phyloP scores from a whole-genome alignment of 768 basidiomycete genomes.

The Mycena floridula region DNA sequence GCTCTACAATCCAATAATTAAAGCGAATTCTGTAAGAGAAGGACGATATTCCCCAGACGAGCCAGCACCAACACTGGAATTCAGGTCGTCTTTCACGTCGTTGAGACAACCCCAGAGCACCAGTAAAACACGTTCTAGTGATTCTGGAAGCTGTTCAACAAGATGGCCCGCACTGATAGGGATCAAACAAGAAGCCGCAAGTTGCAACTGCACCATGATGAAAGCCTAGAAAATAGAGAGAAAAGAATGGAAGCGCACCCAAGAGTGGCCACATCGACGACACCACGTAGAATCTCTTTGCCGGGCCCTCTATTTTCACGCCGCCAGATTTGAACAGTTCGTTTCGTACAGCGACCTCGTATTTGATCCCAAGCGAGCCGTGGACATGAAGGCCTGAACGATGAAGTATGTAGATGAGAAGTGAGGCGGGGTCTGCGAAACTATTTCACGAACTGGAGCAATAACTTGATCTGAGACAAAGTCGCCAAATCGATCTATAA shows the following conservation, averaged over 20 bases:
- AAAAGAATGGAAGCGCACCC: too few relatives aligned
- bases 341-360: conserved; percentile 90
- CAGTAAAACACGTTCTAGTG: conserved; percentile 66
- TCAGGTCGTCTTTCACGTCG: conserved; percentile 94
- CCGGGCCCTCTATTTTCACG: conserved; percentile 30
- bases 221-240: too few relatives aligned
- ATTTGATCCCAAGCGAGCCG: conserved; percentile 95
- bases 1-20: too few relatives aligned
- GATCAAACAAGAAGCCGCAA: conserved; percentile 86
- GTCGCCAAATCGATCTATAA: conserved; percentile 96
- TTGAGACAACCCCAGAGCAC: conserved; percentile 89
- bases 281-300: conserved; percentile 60
- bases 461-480: conserved; percentile 96
- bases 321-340: conserved; percentile 55
- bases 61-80: conserved; percentile 93
- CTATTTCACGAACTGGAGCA: conserved; percentile 94
- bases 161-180: conserved; percentile 85
- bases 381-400: conserved; percentile 77
- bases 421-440: conserved; percentile 85
- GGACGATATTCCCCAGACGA: too few relatives aligned
- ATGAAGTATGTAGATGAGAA: conserved; percentile 85
- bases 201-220: conserved; percentile 92
- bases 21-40: too few relatives aligned
- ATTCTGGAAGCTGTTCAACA: conserved; percentile 67
- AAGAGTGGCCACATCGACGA: conserved; percentile 86